Evolutionary conservation across 164 flowering plant genomes (phyloP).

Genomic region (Kalanchoe fedtschenkoi): DNA sequence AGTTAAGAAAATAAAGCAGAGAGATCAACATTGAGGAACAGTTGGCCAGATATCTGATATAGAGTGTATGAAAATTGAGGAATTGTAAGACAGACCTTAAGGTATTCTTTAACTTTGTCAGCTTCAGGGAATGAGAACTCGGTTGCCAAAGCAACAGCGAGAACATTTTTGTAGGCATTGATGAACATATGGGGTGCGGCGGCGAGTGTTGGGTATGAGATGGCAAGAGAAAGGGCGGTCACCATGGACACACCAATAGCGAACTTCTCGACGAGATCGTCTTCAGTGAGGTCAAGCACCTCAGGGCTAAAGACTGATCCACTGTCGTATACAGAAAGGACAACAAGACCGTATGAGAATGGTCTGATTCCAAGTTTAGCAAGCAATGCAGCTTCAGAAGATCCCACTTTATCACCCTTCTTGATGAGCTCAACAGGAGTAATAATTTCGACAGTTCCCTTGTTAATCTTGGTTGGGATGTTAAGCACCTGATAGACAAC

Average conservation of each 20-base stretch:
- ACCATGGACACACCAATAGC: slow-evolving; percentile 44
- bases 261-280: slow-evolving; percentile 45
- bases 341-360: slow-evolving; percentile 52
- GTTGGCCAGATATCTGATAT: too few relatives aligned
- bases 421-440: slow-evolving; percentile 58
- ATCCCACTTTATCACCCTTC: slow-evolving; percentile 68
- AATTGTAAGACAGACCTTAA: slow-evolving; percentile 19
- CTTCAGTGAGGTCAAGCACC: slow-evolving; percentile 54
- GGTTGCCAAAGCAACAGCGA: slow-evolving; percentile 47
- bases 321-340: slow-evolving; percentile 39
- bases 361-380: slow-evolving; percentile 58
- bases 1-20: not conserved
- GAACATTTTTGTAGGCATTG: slow-evolving; percentile 57
- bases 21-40: not conserved
- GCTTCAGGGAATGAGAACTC: slow-evolving; percentile 61
- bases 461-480: slow-evolving; percentile 65
- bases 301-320: slow-evolving; percentile 62
- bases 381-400: slow-evolving; percentile 57
- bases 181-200: slow-evolving; percentile 72
- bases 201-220: slow-evolving; percentile 58
- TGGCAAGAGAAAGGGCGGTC: slow-evolving; percentile 37
- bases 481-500: slow-evolving; percentile 35
- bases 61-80: not conserved
- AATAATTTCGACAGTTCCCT: slow-evolving; percentile 66
- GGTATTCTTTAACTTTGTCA: slow-evolving; percentile 50